Evolutionary conservation across 176 grass and related monocot species (phyloP).

Genomic region (Carex scoparia): DNA sequence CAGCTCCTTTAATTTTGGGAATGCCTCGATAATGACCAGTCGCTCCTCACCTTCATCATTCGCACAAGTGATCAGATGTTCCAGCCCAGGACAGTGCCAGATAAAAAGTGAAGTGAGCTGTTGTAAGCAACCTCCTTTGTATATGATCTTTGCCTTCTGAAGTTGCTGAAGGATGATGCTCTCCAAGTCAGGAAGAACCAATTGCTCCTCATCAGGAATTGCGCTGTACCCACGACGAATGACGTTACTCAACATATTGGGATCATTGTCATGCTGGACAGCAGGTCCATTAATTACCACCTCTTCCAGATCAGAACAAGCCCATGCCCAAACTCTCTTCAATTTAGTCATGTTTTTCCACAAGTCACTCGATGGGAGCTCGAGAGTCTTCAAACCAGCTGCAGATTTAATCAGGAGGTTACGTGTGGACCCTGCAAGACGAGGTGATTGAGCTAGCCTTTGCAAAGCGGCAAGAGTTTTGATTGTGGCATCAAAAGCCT

Average conservation of each 20-base stretch:
- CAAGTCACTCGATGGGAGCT: constrained; percentile 46
- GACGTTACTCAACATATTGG: not conserved
- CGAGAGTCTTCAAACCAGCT: constrained; percentile 46
- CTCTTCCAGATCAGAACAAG: constrained; percentile 48
- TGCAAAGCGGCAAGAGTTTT: constrained; percentile 46
- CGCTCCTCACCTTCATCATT: constrained; percentile 23
- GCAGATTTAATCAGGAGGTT: constrained; percentile 60
- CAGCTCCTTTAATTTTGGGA: constrained; percentile 71
- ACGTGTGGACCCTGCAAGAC: constrained; percentile 55
- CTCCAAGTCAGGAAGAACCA: constrained; percentile 46
- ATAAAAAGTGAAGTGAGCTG: constrained; percentile 54
- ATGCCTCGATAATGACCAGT: constrained; percentile 35
- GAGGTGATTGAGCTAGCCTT: constrained; percentile 39
- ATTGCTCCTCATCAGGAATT: constrained; percentile 27
- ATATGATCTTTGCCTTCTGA: constrained; percentile 66
- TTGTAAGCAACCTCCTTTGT: constrained; percentile 45
- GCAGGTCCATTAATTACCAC: constrained; percentile 45
- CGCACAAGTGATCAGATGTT: constrained; percentile 51
- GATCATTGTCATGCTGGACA: constrained; percentile 6
- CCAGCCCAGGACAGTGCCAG: constrained; percentile 58
- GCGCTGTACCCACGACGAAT: constrained; percentile 19
- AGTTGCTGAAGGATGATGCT: constrained; percentile 65
- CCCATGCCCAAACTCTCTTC: constrained; percentile 61
- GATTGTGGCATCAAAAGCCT: constrained; percentile 66
- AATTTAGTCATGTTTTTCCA: constrained; percentile 65